phyloP scores from a whole-genome alignment of 345 rosid genomes.

The Rhodamnia rubescens region DNA sequence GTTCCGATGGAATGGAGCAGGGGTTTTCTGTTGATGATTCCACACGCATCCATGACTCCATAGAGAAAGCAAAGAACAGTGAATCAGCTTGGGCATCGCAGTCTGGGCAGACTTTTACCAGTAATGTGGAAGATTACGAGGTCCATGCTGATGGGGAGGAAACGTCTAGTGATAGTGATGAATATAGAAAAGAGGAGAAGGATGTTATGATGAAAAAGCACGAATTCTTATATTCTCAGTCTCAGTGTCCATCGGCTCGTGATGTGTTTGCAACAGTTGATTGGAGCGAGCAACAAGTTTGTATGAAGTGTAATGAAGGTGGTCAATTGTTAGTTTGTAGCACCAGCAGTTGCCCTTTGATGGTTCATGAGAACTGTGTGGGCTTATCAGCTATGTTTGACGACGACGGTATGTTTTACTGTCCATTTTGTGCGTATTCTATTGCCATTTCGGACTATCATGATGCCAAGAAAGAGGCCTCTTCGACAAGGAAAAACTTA shows the following conservation, averaged over 20 bases:
- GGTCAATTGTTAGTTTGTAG: constrained; percentile 35
- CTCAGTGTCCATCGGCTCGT: constrained; percentile 3
- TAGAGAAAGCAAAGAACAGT: neutral
- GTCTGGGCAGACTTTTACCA: neutral
- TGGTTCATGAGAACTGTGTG: constrained; percentile 40
- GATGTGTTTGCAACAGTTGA: constrained; percentile 8
- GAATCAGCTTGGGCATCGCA: neutral
- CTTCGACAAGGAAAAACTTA: constrained; percentile 27
- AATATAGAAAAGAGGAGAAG: constrained; percentile 7
- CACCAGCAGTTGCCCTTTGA: constrained; percentile 29
- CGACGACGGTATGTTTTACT: constrained; percentile 24
- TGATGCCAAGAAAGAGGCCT: constrained; percentile 22
- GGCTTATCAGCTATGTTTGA: constrained; percentile 23
- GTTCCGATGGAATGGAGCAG: neutral
- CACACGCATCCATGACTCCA: neutral
- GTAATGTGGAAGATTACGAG: neutral
- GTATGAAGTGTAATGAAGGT: constrained; percentile 40
- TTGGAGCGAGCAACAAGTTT: constrained; percentile 25
- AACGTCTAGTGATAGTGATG: constrained; percentile 10
- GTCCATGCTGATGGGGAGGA: constrained; percentile 14
- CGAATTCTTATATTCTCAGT: constrained; percentile 20
- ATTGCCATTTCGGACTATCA: constrained; percentile 27
- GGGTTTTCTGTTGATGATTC: neutral
- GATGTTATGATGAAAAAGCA: constrained; percentile 20
- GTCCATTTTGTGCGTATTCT: constrained; percentile 51